Conservation (phyloP, 2,329 filamentous ascomycete genomes). For the Ceratocystis huliohia region DNA sequence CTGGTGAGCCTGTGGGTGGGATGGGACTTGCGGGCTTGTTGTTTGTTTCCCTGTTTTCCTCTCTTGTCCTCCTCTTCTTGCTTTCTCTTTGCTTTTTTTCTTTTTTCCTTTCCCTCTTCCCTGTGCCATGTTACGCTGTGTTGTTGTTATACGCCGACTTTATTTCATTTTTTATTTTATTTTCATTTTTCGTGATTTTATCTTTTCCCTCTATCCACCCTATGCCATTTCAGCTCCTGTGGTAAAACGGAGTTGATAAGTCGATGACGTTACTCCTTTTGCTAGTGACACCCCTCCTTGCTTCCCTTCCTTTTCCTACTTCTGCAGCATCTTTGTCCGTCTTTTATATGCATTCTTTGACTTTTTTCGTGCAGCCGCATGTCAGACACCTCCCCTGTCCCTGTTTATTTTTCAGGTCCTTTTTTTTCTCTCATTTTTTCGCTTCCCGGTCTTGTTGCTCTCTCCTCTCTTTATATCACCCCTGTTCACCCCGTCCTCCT, state of each 20-base stretch:
- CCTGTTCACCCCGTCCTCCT: background rate
- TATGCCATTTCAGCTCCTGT: conserved; percentile 10
- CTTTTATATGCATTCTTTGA: background rate
- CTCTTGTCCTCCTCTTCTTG: background rate
- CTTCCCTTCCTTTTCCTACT: background rate
- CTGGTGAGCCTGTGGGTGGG: background rate
- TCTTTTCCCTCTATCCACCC: background rate
- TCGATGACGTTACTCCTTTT: conserved; percentile 6
- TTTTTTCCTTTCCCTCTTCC: background rate
- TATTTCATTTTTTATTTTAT: background rate
- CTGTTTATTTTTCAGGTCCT: background rate
- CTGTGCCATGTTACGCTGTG: background rate
- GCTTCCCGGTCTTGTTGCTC: background rate
- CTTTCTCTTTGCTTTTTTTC: background rate
- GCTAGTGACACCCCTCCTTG: background rate
- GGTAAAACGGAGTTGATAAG: conserved; percentile 7
- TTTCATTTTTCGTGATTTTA: background rate
- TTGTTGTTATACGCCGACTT: background rate
- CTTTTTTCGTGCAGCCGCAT: background rate
- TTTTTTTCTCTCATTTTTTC: background rate
- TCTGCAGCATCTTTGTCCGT: background rate
- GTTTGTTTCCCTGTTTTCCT: background rate
- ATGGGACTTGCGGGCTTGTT: background rate
- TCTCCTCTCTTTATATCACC: background rate
- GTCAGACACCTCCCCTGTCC: background rate